Evolutionary conservation across 2,329 filamentous ascomycete genomes (phyloP).

Genomic region (Colletotrichum zoysiae): DNA sequence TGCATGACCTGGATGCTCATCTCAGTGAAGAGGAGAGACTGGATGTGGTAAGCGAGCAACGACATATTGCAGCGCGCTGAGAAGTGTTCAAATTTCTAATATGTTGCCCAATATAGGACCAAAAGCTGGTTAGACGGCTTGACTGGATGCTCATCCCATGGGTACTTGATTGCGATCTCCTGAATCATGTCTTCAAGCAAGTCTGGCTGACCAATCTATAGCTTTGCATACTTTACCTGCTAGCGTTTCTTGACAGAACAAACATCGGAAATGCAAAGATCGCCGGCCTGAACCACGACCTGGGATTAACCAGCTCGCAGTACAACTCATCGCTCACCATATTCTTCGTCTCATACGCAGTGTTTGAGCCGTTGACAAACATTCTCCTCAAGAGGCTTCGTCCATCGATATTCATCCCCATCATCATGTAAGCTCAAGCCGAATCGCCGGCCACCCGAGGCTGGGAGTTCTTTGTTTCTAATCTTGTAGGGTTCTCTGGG

Average conservation of each 20-base stretch:
- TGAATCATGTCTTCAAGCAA: no score
- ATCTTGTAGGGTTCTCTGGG: slow-evolving; percentile 68
- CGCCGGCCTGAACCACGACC: slow-evolving; percentile 48
- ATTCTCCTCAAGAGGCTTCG: slow-evolving; percentile 81
- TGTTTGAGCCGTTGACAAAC: slow-evolving; percentile 81
- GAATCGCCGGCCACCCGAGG: rapidly evolving
- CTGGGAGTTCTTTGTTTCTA: neutral
- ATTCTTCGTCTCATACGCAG: slow-evolving; percentile 77
- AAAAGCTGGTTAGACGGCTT: slow-evolving; percentile 1
- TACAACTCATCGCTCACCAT: slow-evolving; percentile 72
- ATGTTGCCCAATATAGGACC: slow-evolving; percentile 4
- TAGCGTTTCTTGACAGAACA: slow-evolving; percentile 68
- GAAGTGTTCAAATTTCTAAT: neutral
- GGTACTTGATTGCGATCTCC: neutral
- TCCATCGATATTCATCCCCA: slow-evolving; percentile 83
- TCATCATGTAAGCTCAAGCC: slow-evolving; percentile 72
- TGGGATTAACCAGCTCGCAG: slow-evolving; percentile 63
- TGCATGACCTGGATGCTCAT: slow-evolving; percentile 9
- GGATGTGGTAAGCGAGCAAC: neutral
- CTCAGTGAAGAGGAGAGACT: slow-evolving; percentile 6
- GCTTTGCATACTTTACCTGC: slow-evolving; percentile 68
- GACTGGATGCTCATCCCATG: slow-evolving; percentile 32
- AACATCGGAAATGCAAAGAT: slow-evolving; percentile 67
- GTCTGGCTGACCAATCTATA: neutral
- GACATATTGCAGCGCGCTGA: no score